These are phyloP conservation scores for Pichia terricola DNA, from an alignment of 1,139 yeast species.

Conservation along the genomic window DNA sequence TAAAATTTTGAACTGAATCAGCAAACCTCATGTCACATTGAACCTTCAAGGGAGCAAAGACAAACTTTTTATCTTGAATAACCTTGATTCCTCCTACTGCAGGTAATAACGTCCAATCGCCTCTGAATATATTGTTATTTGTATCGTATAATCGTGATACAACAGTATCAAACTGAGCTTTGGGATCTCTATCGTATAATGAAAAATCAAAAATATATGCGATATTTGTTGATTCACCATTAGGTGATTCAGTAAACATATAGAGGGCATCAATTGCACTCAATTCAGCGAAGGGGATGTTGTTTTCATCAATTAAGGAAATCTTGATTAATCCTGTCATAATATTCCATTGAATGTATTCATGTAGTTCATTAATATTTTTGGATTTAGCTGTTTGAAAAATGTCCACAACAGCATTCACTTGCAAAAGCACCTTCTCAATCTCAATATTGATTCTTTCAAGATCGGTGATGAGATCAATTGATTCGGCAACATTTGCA, in stretches of 20 bases:
- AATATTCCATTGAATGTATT: conserved; percentile 31
- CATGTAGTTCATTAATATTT: conserved; percentile 31
- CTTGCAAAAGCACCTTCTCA: conserved; percentile 46
- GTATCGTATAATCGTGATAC: conserved; percentile 26
- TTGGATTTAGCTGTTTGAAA: conserved; percentile 28
- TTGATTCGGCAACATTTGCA: conserved; percentile 21
- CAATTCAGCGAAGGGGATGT: conserved; percentile 39
- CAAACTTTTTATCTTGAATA: conserved; percentile 39
- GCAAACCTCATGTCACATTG: conserved; percentile 68
- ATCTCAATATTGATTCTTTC: conserved; percentile 44
- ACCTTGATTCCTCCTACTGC: conserved; percentile 85
- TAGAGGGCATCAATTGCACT: conserved; percentile 36
- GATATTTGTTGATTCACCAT: conserved; percentile 36
- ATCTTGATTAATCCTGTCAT: conserved; percentile 40
- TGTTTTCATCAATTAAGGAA: conserved; percentile 34
- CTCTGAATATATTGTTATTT: conserved; percentile 38
- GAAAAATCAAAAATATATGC: conserved; percentile 27
- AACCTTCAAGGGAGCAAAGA: conserved; percentile 57
- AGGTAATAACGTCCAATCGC: conserved; percentile 64
- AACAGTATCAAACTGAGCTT: conserved; percentile 21
- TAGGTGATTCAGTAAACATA: conserved; percentile 32
- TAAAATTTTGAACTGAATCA: conserved; percentile 48
- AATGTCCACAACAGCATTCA: conserved; percentile 54
- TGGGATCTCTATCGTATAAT: conserved; percentile 18
- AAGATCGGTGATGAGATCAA: conserved; percentile 22